A percentile compares a stretch with the other conserved stretches of the same genome.
Evolutionary conservation across 148 eudicot species (phyloP).

Genomic region (Persicaria maculosa): DNA sequence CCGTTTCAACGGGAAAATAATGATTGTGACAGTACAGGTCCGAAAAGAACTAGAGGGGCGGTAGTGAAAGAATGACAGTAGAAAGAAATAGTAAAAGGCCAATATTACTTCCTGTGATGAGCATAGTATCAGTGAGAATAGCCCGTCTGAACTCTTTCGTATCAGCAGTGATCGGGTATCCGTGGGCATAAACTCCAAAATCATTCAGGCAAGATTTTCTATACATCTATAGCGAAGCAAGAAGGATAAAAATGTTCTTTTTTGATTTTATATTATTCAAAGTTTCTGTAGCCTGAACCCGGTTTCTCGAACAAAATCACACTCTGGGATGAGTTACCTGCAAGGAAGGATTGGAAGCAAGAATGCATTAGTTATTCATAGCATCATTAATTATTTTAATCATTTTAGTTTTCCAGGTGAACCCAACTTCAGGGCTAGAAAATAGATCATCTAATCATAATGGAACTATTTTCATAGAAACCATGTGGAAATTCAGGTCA

Average conservation of each 20-base stretch:
- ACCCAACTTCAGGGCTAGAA: not conserved
- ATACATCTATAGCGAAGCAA: conserved; percentile 3
- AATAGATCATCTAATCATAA: not conserved
- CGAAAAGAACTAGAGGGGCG: not conserved
- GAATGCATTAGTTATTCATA: not conserved
- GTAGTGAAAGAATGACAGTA: conserved; percentile 12
- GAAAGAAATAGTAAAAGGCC: conserved; percentile 3
- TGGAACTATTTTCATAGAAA: not conserved
- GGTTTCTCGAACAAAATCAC: conserved; percentile 6
- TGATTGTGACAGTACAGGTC: not conserved
- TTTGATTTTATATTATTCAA: not conserved
- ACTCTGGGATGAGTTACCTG: not conserved
- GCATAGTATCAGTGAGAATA: conserved; percentile 7
- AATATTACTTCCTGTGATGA: conserved; percentile 1
- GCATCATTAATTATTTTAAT: not conserved
- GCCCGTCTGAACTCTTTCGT: conserved; percentile 6
- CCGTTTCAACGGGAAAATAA: not conserved
- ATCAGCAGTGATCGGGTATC: conserved; percentile 7
- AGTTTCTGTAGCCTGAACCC: conserved; percentile 4
- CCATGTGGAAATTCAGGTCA: not conserved
- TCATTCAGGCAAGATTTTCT: conserved; percentile 9
- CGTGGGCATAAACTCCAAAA: conserved; percentile 5
- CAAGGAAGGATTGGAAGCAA: not conserved
- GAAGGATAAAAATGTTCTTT: conserved; percentile 4
- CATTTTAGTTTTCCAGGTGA: not conserved